Percentiles rank a stretch among this genome's conserved stretches.
Evolutionary conservation across 306 rosid species (phyloP).

Genomic region (Fagus crenata): DNA sequence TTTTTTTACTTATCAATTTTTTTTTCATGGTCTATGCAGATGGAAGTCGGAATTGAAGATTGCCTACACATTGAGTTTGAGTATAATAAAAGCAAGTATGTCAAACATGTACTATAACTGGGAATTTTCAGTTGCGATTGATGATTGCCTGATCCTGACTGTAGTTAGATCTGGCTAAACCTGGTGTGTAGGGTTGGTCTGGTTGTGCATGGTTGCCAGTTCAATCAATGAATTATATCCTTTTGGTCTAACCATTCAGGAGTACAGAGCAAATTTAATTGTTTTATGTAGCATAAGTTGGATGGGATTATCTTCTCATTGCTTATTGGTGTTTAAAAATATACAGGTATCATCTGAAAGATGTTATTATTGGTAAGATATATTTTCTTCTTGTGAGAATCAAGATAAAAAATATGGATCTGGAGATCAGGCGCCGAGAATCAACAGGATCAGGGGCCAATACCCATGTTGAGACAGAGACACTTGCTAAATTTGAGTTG

Average conservation of each 20-base stretch:
- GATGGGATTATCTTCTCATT: slow-evolving; percentile 8
- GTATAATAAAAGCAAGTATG: slow-evolving; percentile 98
- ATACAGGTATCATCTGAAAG: slow-evolving; percentile 90
- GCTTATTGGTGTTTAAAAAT: slow-evolving; percentile 27
- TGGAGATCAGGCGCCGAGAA: slow-evolving; percentile 95
- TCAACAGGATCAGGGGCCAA: slow-evolving; percentile 97
- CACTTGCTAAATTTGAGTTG: slow-evolving; percentile 92
- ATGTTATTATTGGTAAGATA: slow-evolving; percentile 92
- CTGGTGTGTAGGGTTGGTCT: background rate
- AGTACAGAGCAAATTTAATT: background rate
- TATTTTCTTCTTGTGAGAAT: slow-evolving; percentile 97
- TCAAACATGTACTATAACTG: slow-evolving; percentile 27
- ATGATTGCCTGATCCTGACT: background rate
- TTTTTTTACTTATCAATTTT: too few species aligned
- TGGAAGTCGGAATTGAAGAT: slow-evolving; percentile 99
- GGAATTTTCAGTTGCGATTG: slow-evolving; percentile 8
- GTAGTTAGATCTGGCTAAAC: slow-evolving; percentile 4
- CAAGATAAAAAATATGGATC: slow-evolving; percentile 97
- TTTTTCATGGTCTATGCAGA: slow-evolving; percentile 45
- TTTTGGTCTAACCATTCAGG: background rate
- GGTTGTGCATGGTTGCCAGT: background rate
- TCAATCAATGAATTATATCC: background rate
- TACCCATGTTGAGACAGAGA: slow-evolving; percentile 99
- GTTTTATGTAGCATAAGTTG: background rate
- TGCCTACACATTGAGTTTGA: slow-evolving; percentile 97